phyloP scores from a whole-genome alignment of 345 rosid genomes.

The Brassica incana region DNA sequence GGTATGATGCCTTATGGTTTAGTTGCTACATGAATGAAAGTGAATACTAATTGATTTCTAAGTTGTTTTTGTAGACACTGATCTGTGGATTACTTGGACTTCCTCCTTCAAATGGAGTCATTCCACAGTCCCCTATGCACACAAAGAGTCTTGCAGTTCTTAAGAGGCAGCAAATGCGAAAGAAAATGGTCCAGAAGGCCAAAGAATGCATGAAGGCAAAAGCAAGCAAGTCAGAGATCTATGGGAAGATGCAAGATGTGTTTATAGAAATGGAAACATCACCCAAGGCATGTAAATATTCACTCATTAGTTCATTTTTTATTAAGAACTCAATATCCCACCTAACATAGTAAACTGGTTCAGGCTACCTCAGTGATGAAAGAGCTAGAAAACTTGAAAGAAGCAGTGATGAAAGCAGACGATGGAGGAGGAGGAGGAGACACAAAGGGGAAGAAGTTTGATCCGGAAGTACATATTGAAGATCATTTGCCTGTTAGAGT shows the following conservation, averaged over 20 bases:
- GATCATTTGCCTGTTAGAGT: constrained; percentile 75
- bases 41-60: not conserved
- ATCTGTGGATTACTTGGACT: constrained; percentile 79
- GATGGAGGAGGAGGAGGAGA: constrained; percentile 39
- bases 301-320: not conserved
- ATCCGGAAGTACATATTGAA: constrained; percentile 71
- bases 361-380: constrained; percentile 54
- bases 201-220: constrained; percentile 63
- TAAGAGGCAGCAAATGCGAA: constrained; percentile 57
- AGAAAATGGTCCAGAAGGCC: constrained; percentile 79
- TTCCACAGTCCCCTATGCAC: constrained; percentile 95
- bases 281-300: constrained; percentile 43
- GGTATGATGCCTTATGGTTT: constrained; percentile 44
- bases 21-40: not conserved
- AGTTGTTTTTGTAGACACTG: constrained; percentile 54
- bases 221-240: constrained; percentile 65
- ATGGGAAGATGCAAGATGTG: constrained; percentile 76
- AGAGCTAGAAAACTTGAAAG: constrained; percentile 69
- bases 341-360: constrained; percentile 1
- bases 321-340: constrained; percentile 23
- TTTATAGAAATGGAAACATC: constrained; percentile 50
- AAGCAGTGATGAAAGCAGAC: constrained; percentile 67
- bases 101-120: constrained; percentile 85
- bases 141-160: constrained; percentile 84
- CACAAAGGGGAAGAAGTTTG: constrained; percentile 47